Evolutionary conservation across 352 stramenopile species (phyloP).

Genomic region (Thalassiosira hispida): DNA sequence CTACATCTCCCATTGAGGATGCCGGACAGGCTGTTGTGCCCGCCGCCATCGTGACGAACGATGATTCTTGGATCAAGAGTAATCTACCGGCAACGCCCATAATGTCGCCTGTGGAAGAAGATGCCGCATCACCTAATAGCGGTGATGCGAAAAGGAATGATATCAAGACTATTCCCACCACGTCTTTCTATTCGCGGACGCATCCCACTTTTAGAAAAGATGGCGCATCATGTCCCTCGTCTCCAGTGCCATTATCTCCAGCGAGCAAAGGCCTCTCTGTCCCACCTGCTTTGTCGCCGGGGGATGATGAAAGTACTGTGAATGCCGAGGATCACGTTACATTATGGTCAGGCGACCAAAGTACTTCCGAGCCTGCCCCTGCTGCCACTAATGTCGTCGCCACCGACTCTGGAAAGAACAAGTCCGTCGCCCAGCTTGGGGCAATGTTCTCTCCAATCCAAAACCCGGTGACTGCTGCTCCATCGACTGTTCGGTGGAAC

Average conservation of each 20-base stretch:
- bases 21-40: too few relatives aligned
- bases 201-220: too few relatives aligned
- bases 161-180: not conserved
- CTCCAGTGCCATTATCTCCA: too few relatives aligned
- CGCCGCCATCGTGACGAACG: too few relatives aligned
- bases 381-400: not conserved
- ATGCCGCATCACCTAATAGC: too few relatives aligned
- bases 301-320: not conserved
- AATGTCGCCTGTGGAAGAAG: too few relatives aligned
- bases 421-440: constrained; percentile 32
- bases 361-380: not conserved
- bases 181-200: too few relatives aligned
- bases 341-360: not conserved
- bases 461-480: not conserved
- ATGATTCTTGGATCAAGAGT: too few relatives aligned
- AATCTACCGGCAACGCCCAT: too few relatives aligned
- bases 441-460: constrained; percentile 45
- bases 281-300: not conserved
- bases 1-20: too few relatives aligned
- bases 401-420: constrained; percentile 4
- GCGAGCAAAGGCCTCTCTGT: too few relatives aligned
- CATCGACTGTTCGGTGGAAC: not conserved
- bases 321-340: not conserved
- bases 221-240: too few relatives aligned
- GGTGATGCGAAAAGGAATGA: not conserved